Evolutionary conservation across 108 stramenopile genomes (phyloP).

Genomic region (Fragilaria radians): DNA sequence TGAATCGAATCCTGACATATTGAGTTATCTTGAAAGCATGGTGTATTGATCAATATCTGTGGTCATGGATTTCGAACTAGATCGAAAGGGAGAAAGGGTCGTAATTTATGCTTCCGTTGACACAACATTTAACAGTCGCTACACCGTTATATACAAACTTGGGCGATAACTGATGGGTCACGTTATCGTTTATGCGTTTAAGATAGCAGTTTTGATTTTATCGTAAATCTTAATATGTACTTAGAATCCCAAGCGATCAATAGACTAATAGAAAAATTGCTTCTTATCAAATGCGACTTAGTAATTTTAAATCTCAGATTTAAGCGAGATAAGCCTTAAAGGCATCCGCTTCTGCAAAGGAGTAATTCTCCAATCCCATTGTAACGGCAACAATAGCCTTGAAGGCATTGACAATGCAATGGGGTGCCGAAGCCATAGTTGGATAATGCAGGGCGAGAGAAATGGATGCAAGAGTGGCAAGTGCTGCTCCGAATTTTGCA

Average conservation of each 20-base stretch:
- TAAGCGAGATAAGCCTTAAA: slow-evolving; percentile 36
- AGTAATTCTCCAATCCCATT: slow-evolving; percentile 82
- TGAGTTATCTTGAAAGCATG: slow-evolving; percentile 47
- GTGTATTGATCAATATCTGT: background rate
- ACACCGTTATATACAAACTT: no score
- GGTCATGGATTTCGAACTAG: background rate
- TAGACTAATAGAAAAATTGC: no score
- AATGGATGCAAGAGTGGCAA: slow-evolving; percentile 73
- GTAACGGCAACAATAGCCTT: slow-evolving; percentile 89
- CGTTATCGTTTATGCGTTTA: no score
- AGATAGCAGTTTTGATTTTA: no score
- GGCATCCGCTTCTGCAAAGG: slow-evolving; percentile 85
- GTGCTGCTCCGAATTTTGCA: slow-evolving; percentile 84
- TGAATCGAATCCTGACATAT: slow-evolving; percentile 38
- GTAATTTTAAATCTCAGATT: no score
- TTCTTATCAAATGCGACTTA: no score
- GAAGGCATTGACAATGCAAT: slow-evolving; percentile 98
- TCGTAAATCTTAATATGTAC: no score
- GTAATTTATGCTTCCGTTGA: no score
- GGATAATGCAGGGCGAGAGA: slow-evolving; percentile 89
- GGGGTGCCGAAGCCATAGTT: slow-evolving; percentile 93
- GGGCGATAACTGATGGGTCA: no score
- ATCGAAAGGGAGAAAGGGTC: background rate
- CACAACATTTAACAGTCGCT: no score
- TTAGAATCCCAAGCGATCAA: no score